Percentiles rank a stretch among this genome's conserved stretches.
Evolutionary conservation across 2,329 filamentous ascomycete species (phyloP).

Genomic region (Dactylellina leptospora): DNA sequence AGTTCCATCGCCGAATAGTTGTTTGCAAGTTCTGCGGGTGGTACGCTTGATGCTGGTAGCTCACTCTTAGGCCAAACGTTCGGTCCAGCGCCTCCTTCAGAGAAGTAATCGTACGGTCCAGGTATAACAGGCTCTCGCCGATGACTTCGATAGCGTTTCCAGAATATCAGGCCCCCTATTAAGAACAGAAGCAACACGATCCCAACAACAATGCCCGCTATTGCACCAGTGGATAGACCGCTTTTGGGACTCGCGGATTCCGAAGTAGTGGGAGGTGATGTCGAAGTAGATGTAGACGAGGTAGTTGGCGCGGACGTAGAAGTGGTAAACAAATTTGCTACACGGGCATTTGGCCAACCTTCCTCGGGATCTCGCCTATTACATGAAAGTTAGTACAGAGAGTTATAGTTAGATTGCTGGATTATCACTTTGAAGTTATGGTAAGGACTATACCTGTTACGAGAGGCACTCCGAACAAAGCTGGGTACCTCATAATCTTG

Average conservation of each 20-base stretch:
- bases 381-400: not conserved
- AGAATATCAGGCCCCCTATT: constrained; percentile 3
- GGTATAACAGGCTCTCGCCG: not conserved
- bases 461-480: not conserved
- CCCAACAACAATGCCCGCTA: constrained; percentile 8
- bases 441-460: constrained; percentile 17
- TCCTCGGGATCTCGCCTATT: not conserved
- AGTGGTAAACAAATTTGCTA: constrained; percentile 16
- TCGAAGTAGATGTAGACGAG: not conserved
- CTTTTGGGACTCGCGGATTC: not conserved
- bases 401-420: too few relatives aligned
- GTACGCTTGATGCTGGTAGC: not conserved
- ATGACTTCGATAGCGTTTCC: not conserved
- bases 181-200: not conserved
- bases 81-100: not conserved
- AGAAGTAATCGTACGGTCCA: constrained; percentile 10
- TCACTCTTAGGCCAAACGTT: constrained; percentile 4
- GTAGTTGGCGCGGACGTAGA: not conserved
- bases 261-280: not conserved
- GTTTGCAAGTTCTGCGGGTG: constrained; percentile 1
- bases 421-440: not conserved
- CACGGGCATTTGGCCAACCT: constrained; percentile 24
- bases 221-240: constrained; percentile 2
- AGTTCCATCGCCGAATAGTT: not conserved
- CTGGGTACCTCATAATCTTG: constrained; percentile 23